Evolutionary conservation across 1,284 basidiomycete species (phyloP).

Genomic region (Phellopilus nigrolimitatus): DNA sequence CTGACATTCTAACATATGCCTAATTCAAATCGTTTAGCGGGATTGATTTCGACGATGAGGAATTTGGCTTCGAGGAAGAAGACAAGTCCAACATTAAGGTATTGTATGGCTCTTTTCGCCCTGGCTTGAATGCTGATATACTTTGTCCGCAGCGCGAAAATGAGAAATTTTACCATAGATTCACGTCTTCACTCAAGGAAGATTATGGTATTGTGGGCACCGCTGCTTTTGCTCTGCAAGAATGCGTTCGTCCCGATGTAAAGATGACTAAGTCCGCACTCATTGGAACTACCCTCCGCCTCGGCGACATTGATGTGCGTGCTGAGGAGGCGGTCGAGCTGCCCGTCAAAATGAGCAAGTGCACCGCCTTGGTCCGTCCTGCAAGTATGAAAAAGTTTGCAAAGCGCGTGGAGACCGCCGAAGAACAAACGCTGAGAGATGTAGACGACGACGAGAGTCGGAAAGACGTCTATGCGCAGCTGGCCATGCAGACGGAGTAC

Average conservation of each 20-base stretch:
- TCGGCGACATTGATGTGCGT: conserved; percentile 68
- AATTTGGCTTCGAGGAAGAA: conserved; percentile 57
- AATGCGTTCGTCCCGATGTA: conserved; percentile 64
- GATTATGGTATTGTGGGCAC: conserved; percentile 59
- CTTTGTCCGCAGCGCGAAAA: conserved; percentile 53
- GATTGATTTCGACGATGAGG: conserved; percentile 80
- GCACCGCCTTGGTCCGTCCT: conserved; percentile 68
- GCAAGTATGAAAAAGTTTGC: conserved; percentile 83
- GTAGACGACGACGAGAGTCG: conserved; percentile 31
- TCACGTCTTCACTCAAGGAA: conserved; percentile 40
- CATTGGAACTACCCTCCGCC: conserved; percentile 56
- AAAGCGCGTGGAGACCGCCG: conserved; percentile 31
- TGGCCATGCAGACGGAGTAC: conserved; percentile 57
- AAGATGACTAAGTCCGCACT: conserved; percentile 66
- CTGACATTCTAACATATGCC: neutral
- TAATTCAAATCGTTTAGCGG: conserved; percentile 44
- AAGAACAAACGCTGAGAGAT: conserved; percentile 21
- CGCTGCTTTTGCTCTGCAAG: conserved; percentile 64
- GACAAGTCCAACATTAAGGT: conserved; percentile 72
- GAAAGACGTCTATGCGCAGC: conserved; percentile 43
- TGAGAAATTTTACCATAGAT: conserved; percentile 68
- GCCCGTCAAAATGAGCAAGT: conserved; percentile 76
- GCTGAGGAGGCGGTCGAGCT: conserved; percentile 73
- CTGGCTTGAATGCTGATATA: too few relatives aligned
- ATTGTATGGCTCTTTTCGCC: too few relatives aligned